Evolutionary conservation across 2,329 filamentous ascomycete species (phyloP).

Genomic region (Emmonsiellopsis sp.): DNA sequence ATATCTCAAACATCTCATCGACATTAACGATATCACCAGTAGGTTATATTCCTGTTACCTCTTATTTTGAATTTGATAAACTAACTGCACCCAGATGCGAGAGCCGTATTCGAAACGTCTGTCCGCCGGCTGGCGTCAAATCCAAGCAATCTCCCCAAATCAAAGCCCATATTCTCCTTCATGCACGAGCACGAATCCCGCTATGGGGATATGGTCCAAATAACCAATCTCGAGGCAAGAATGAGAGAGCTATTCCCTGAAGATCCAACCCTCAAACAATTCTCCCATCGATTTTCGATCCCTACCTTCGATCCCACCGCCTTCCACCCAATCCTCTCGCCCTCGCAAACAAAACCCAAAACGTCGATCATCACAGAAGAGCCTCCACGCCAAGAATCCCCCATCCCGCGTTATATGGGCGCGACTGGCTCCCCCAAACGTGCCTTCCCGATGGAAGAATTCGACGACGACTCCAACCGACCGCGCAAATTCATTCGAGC

Average conservation of each 20-base stretch:
- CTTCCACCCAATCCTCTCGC: constrained; percentile 76
- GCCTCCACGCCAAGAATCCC: constrained; percentile 25
- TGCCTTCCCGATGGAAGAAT: constrained; percentile 58
- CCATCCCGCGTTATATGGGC: constrained; percentile 22
- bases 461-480: constrained; percentile 58
- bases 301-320: constrained; percentile 72
- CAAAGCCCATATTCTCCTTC: constrained; percentile 79
- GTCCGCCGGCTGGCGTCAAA: constrained; percentile 74
- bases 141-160: constrained; percentile 61
- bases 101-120: constrained; percentile 91
- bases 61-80: background rate
- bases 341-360: constrained; percentile 61
- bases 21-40: constrained; percentile 89
- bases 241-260: constrained; percentile 92
- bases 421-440: constrained; percentile 39
- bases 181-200: constrained; percentile 94
- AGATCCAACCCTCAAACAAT: constrained; percentile 67
- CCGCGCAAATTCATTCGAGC: constrained; percentile 80
- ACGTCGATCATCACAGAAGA: constrained; percentile 15
- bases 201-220: constrained; percentile 85
- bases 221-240: constrained; percentile 79
- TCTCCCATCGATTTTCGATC: constrained; percentile 65
- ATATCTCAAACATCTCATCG: constrained; percentile 89
- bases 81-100: constrained; percentile 56
- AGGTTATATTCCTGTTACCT: constrained; percentile 33